Evolutionary conservation across 495 filamentous ascomycete genomes (phyloP).

Genomic region (Penicillium argentinense): DNA sequence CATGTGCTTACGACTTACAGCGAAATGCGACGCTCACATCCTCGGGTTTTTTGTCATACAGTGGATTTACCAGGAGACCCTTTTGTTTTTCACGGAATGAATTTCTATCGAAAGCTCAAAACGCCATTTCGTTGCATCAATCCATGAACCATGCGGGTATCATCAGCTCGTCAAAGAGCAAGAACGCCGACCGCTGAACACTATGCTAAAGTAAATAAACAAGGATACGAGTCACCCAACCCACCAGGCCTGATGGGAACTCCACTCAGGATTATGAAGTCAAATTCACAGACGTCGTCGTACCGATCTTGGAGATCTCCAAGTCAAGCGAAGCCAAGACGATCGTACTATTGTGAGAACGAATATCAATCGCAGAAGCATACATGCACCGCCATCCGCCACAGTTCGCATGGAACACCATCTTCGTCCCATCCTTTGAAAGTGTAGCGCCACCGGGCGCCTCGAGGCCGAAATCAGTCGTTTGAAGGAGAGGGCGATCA

Average conservation of each 20-base stretch:
- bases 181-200: not conserved
- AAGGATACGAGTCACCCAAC: not conserved
- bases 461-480: conserved; percentile 39
- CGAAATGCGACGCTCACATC: too few species aligned
- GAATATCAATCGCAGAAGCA: conserved; percentile 28
- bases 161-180: not conserved
- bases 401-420: conserved; percentile 56
- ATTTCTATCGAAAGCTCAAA: not conserved
- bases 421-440: conserved; percentile 38
- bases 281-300: conserved; percentile 4
- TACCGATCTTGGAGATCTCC: not conserved
- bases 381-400: conserved; percentile 35
- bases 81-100: not conserved
- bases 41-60: too few species aligned
- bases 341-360: conserved; percentile 15
- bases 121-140: not conserved
- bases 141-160: conserved; percentile 7
- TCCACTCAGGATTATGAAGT: not conserved
- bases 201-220: conserved; percentile 8
- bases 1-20: too few species aligned
- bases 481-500: conserved; percentile 36
- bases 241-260: not conserved
- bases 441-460: conserved; percentile 54
- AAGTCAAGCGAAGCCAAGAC: conserved; percentile 10
- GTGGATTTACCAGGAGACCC: too few species aligned